A percentile compares a stretch with the other conserved stretches of the same genome.
Evolutionary conservation across 257 asterid genomes (phyloP).

Genomic region (Cynanchum wilfordii): DNA sequence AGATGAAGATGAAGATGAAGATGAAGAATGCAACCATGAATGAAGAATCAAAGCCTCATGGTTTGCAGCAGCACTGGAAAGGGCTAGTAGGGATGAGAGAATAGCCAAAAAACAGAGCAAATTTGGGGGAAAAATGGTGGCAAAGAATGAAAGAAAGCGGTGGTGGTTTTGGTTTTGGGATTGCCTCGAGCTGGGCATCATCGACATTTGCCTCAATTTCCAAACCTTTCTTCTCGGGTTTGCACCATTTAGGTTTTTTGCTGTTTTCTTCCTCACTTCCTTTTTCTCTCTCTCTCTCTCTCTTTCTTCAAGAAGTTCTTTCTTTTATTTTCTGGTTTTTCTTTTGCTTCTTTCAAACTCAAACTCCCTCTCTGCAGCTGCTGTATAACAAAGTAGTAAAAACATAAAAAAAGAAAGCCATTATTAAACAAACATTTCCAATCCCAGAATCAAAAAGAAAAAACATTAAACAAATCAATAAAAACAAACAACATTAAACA

Average conservation of each 20-base stretch:
- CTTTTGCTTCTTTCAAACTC: conserved; percentile 29
- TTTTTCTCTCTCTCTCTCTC: background rate
- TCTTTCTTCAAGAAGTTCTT: background rate
- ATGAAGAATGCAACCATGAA: conserved; percentile 29
- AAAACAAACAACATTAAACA: conserved; percentile 8
- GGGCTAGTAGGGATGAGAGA: conserved; percentile 21
- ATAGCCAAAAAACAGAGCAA: conserved; percentile 18
- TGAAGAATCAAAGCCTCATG: conserved; percentile 24
- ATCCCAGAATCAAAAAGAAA: background rate
- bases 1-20: conserved; percentile 15
- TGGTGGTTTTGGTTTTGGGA: conserved; percentile 1
- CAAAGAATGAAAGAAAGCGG: background rate
- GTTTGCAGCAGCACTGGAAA: conserved; percentile 3
- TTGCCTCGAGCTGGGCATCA: conserved; percentile 35
- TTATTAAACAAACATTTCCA: conserved; percentile 8
- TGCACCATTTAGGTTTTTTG: conserved; percentile 32
- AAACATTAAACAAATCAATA: conserved; percentile 11
- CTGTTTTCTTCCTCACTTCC: conserved; percentile 21
- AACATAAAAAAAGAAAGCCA: background rate
- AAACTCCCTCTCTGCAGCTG: background rate
- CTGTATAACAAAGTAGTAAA: background rate
- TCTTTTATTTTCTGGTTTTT: background rate
- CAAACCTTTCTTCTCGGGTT: conserved; percentile 49
- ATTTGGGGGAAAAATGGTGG: conserved; percentile 10
- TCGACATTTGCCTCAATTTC: conserved; percentile 53